These are phyloP conservation scores for Tubosaeta brunneosetosa DNA, from an alignment of 768 basidiomycete species.

Conservation along the genomic window DNA sequence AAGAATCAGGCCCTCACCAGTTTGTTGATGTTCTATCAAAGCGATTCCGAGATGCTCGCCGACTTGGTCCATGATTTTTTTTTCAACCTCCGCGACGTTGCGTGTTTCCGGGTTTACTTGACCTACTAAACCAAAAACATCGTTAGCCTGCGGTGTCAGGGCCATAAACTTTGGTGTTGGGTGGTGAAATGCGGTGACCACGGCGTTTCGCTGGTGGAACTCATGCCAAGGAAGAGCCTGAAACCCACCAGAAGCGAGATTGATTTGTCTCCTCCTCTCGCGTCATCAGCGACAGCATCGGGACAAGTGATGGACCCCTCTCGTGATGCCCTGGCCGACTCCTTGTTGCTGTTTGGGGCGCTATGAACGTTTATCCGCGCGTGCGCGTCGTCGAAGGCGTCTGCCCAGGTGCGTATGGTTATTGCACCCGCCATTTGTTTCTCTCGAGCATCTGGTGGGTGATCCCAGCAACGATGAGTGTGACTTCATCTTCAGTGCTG, in stretches of 20 bases:
- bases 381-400: slow-evolving; percentile 42
- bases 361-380: slow-evolving; percentile 4
- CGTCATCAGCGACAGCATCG: slow-evolving; percentile 46
- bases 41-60: too few species aligned
- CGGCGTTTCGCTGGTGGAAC: slow-evolving; percentile 1
- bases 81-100: too few species aligned
- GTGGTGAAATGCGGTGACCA: neutral
- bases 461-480: slow-evolving; percentile 42
- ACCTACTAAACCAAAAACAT: slow-evolving; percentile 32
- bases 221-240: neutral
- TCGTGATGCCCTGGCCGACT: slow-evolving; percentile 47
- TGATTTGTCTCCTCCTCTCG: slow-evolving; percentile 53
- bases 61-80: too few species aligned
- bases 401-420: slow-evolving; percentile 54
- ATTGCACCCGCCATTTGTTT: slow-evolving; percentile 39
- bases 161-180: slow-evolving; percentile 34
- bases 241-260: slow-evolving; percentile 44
- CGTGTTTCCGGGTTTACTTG: neutral
- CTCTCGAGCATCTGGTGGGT: slow-evolving; percentile 53
- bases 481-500: slow-evolving; percentile 31
- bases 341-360: slow-evolving; percentile 14
- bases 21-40: too few species aligned
- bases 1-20: too few species aligned
- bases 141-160: slow-evolving; percentile 47
- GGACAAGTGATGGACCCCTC: slow-evolving; percentile 47